Percentiles rank a stretch among this genome's conserved stretches.
Conservation (phyloP, 2,329 filamentous ascomycete species). For the Epichloe coenophiala region DNA sequence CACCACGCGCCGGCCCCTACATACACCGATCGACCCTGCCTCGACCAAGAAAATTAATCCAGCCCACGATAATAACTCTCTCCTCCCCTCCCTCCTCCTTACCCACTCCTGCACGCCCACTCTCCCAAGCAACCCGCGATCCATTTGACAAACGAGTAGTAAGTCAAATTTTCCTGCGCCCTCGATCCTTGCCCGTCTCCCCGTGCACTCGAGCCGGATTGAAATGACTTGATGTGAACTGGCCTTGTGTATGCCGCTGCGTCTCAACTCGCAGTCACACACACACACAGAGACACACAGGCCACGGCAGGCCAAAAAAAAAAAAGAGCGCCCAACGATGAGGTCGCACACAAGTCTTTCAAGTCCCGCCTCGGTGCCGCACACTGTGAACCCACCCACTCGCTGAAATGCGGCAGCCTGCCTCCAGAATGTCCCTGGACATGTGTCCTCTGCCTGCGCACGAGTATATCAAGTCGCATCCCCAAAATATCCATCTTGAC, state of each 20-base stretch:
- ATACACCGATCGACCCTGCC: background rate
- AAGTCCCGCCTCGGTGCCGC: conserved; percentile 1
- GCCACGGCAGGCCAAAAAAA: background rate
- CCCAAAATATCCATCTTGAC: background rate
- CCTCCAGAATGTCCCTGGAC: conserved; percentile 6
- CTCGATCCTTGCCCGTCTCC: background rate
- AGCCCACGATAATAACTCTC: conserved; percentile 6
- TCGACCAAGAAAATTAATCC: conserved; percentile 3
- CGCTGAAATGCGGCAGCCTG: conserved; percentile 8
- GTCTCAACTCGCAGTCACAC: background rate
- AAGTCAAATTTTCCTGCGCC: conserved; percentile 4
- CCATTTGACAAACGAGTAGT: conserved; percentile 7
- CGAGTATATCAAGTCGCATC: conserved; percentile 6
- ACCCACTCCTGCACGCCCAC: conserved; percentile 6
- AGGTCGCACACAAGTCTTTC: background rate
- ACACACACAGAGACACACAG: background rate
- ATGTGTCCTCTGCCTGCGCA: conserved; percentile 13
- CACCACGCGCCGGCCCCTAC: background rate
- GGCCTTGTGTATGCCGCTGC: background rate
- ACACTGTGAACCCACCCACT: conserved; percentile 5
- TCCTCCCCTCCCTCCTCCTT: background rate
- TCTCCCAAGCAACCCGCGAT: conserved; percentile 4
- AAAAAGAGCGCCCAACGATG: too few relatives aligned
- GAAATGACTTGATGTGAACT: background rate
- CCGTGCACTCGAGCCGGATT: background rate